Evolutionary conservation across 163 green algal genomes (phyloP).

Genomic region (Scenedesmus sp.): DNA sequence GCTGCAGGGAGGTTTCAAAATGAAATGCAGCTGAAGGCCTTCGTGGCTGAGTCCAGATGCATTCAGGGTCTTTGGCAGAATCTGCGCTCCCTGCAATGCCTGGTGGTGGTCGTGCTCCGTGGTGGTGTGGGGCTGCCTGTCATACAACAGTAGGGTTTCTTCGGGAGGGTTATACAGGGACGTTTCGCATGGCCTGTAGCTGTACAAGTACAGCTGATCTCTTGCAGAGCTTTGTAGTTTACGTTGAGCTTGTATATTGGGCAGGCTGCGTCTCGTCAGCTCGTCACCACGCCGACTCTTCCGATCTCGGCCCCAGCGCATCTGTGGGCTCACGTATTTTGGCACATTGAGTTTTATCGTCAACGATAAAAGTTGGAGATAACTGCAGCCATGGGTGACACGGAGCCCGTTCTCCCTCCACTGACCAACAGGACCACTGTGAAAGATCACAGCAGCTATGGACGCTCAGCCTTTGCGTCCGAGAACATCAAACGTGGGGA

Average conservation of each 20-base stretch:
- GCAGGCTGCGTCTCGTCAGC: not conserved
- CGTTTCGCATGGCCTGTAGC: too few relatives aligned
- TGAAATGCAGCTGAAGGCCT: too few relatives aligned
- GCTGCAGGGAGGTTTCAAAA: too few relatives aligned
- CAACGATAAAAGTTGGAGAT: not conserved
- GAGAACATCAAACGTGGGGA: not conserved
- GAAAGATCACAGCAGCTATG: constrained; percentile 36
- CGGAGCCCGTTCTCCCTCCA: not conserved
- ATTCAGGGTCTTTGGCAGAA: too few relatives aligned
- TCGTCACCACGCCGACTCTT: not conserved
- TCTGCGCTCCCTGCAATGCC: not conserved
- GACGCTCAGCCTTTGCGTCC: constrained; percentile 20
- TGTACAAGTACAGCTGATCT: too few relatives aligned
- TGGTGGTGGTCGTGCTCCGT: not conserved
- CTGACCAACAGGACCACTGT: constrained; percentile 13
- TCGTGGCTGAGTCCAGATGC: too few relatives aligned
- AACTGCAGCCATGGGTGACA: not conserved
- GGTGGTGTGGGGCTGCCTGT: not conserved
- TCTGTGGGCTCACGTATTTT: not conserved
- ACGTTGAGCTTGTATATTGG: not conserved
- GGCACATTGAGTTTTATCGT: not conserved
- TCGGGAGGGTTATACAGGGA: not conserved
- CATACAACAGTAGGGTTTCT: not conserved
- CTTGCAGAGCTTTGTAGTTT: not conserved
- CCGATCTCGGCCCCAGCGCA: not conserved